Conservation (phyloP, 2,329 filamentous ascomycete species). For the Bipolaris victoriae region DNA sequence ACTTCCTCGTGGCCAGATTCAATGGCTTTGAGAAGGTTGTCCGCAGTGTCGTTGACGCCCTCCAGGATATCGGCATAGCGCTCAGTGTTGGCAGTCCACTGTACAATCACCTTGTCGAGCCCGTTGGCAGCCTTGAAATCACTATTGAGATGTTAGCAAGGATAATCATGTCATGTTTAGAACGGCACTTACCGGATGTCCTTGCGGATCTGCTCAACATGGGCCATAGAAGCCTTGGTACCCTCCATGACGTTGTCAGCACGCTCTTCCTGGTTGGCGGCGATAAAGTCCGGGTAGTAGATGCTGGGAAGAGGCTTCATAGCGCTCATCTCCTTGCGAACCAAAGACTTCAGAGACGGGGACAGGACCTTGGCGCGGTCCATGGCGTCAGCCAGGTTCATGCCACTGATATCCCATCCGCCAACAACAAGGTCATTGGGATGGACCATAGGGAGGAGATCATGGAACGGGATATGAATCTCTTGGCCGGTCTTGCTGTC, state of each 20-base stretch:
- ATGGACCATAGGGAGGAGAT: constrained; percentile 94
- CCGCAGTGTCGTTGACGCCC: constrained; percentile 95
- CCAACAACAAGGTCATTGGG: constrained; percentile 94
- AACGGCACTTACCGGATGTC: constrained; percentile 75
- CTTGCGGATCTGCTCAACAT: constrained; percentile 90
- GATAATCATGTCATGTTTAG: not conserved
- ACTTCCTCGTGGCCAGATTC: constrained; percentile 86
- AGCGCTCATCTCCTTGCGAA: constrained; percentile 89
- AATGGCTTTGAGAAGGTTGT: constrained; percentile 89
- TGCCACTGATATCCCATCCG: constrained; percentile 94
- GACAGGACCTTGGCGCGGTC: constrained; percentile 94
- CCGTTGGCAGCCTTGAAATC: constrained; percentile 86
- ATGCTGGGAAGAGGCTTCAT: constrained; percentile 92
- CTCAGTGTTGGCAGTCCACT: constrained; percentile 99
- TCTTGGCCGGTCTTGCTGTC: constrained; percentile 84
- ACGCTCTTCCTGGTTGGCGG: constrained; percentile 95
- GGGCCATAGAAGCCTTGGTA: constrained; percentile 80
- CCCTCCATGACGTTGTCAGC: constrained; percentile 90
- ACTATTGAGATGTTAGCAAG: constrained; percentile 41
- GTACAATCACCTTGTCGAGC: constrained; percentile 94
- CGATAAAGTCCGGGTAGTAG: constrained; percentile 99
- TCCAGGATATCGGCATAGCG: constrained; percentile 87
- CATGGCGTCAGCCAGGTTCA: constrained; percentile 92
- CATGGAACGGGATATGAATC: constrained; percentile 94
- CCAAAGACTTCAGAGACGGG: constrained; percentile 86